Evolutionary conservation across 2,329 filamentous ascomycete species (phyloP).

Genomic region (Verticillium nonalfalfae): DNA sequence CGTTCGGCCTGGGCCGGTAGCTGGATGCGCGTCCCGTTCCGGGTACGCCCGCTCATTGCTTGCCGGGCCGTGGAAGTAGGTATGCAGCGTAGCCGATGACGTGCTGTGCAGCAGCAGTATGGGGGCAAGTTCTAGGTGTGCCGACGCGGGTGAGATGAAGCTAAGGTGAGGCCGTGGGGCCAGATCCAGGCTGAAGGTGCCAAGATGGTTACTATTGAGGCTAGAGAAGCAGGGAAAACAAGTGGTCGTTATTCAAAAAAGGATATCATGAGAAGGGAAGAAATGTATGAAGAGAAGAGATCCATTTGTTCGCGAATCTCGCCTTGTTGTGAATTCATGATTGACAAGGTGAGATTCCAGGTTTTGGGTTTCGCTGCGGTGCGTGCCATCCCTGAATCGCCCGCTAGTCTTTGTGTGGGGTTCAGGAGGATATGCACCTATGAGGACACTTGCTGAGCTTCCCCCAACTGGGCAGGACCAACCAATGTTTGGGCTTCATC

Average conservation of each 20-base stretch:
- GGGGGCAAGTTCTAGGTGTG: background rate
- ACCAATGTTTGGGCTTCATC: background rate
- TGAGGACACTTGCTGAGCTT: background rate
- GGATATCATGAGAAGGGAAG: background rate
- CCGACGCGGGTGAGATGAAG: background rate
- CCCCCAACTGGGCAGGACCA: background rate
- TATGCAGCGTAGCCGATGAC: background rate
- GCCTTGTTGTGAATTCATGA: background rate
- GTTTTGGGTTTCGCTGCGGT: background rate
- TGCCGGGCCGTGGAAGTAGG: background rate
- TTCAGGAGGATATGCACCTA: background rate
- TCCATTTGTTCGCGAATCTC: background rate
- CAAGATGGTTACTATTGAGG: background rate
- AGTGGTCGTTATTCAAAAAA: too few species aligned
- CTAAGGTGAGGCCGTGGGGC: background rate
- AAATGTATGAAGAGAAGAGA: background rate
- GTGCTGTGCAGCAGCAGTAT: background rate
- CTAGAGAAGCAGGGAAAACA: background rate
- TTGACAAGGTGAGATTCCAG: background rate
- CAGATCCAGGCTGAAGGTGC: background rate
- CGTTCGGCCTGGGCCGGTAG: conserved; percentile 19
- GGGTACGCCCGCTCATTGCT: conserved; percentile 13
- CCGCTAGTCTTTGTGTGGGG: background rate
- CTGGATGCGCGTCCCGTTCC: conserved; percentile 7
- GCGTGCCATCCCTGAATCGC: background rate